Percentiles rank a stretch among this genome's conserved stretches.
These are phyloP conservation scores for Xerocomus potaroensis DNA, from an alignment of 768 basidiomycete species.

Conservation along the genomic window DNA sequence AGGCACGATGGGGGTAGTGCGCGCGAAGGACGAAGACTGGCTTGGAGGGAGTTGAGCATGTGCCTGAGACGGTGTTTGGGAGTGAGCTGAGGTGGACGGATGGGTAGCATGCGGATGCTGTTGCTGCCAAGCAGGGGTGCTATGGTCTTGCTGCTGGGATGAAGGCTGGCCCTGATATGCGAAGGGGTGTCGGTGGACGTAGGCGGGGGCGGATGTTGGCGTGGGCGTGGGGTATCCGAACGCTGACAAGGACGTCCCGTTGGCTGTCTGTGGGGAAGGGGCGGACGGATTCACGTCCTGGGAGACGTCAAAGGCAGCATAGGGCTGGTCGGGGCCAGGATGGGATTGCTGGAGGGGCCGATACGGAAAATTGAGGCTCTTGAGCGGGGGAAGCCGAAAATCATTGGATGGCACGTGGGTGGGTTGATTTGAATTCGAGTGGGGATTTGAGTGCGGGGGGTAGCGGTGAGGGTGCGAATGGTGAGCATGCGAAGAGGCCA, in stretches of 20 bases:
- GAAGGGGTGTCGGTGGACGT: slow-evolving; percentile 20
- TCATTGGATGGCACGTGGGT: slow-evolving; percentile 38
- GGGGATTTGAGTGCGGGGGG: slow-evolving; percentile 2
- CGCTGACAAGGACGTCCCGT: slow-evolving; percentile 15
- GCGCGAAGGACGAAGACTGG: slow-evolving; percentile 21
- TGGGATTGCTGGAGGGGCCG: slow-evolving; percentile 27
- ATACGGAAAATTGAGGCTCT: slow-evolving; percentile 64
- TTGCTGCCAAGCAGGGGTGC: slow-evolving; percentile 21
- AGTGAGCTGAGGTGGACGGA: slow-evolving; percentile 9
- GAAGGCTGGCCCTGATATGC: slow-evolving; percentile 17
- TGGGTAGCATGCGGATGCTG: slow-evolving; percentile 17
- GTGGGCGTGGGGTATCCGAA: slow-evolving; percentile 24
- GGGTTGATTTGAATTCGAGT: slow-evolving; percentile 30
- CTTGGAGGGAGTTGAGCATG: slow-evolving; percentile 9
- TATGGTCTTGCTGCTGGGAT: slow-evolving; percentile 19
- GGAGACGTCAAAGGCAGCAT: slow-evolving; percentile 17
- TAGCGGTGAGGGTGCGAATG: slow-evolving; percentile 33
- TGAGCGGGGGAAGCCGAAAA: slow-evolving; percentile 65
- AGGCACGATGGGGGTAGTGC: slow-evolving; percentile 28
- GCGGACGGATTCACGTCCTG: slow-evolving; percentile 13
- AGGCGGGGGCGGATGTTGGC: slow-evolving; percentile 16
- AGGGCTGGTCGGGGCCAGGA: slow-evolving; percentile 6
- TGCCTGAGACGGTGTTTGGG: slow-evolving; percentile 18
- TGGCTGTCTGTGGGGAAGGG: not conserved
- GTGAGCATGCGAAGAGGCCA: slow-evolving; percentile 43